phyloP scores from a whole-genome alignment of 2,329 filamentous ascomycete species.

The Neofusicoccum sp. region DNA sequence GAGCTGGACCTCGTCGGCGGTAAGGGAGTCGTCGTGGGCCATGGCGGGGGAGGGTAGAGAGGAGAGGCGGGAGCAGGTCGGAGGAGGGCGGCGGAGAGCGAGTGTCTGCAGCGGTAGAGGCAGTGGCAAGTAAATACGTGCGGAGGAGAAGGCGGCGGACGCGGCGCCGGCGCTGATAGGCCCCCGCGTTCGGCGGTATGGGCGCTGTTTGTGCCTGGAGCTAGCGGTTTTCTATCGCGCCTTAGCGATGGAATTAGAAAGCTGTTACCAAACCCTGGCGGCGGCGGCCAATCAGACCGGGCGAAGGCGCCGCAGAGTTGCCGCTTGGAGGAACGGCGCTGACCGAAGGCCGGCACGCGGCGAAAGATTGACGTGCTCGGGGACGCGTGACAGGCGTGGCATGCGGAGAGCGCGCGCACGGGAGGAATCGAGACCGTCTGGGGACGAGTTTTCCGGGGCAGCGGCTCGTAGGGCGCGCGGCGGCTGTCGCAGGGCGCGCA shows the following conservation, averaged over 20 bases:
- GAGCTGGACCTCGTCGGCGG: constrained; percentile 36
- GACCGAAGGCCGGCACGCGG: background rate
- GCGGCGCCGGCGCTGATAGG: constrained; percentile 1
- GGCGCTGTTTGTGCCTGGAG: constrained; percentile 16
- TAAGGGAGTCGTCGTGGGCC: constrained; percentile 1
- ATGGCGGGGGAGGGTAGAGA: background rate
- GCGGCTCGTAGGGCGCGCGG: background rate
- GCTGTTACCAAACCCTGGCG: constrained; percentile 10
- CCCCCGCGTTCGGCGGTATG: constrained; percentile 16
- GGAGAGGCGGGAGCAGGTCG: background rate
- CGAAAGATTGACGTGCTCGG: no score
- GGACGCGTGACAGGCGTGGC: background rate
- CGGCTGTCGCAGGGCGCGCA: background rate
- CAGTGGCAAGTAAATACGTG: constrained; percentile 13
- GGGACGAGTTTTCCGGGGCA: background rate
- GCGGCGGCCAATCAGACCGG: background rate
- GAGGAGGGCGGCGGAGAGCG: background rate
- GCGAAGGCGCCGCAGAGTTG: background rate
- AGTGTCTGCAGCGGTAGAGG: background rate
- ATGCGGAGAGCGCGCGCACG: constrained; percentile 9
- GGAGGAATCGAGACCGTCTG: background rate
- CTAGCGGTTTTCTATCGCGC: constrained; percentile 14
- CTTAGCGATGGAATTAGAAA: constrained; percentile 18
- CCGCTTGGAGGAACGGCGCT: background rate
- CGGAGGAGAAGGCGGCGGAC: background rate